phyloP scores from a whole-genome alignment of 345 rosid species.

The Gossypium rotundifolium region DNA sequence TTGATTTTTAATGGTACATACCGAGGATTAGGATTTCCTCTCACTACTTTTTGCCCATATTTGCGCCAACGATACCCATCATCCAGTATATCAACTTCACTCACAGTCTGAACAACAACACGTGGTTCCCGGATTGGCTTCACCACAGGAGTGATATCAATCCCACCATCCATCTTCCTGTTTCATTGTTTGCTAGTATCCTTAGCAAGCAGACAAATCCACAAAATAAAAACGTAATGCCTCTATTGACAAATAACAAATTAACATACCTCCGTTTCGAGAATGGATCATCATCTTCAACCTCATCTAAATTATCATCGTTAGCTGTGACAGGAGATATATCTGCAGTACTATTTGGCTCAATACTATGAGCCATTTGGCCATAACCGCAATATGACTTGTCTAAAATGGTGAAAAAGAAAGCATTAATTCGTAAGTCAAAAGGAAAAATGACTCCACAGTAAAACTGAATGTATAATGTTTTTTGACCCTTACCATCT shows the following conservation, averaged over 20 bases:
- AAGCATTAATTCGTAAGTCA: not conserved
- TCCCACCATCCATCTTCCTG: slow-evolving; percentile 79
- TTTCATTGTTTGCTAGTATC: slow-evolving; percentile 21
- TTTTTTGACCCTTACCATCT: slow-evolving; percentile 49
- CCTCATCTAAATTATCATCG: slow-evolving; percentile 60
- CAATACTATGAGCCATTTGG: slow-evolving; percentile 38
- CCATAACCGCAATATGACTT: slow-evolving; percentile 49
- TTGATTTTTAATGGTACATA: slow-evolving; percentile 17
- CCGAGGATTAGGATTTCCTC: slow-evolving; percentile 99
- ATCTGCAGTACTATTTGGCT: slow-evolving; percentile 47
- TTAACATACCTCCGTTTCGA: slow-evolving; percentile 68
- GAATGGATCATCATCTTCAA: slow-evolving; percentile 70
- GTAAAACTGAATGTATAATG: not conserved
- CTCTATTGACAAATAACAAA: slow-evolving; percentile 11
- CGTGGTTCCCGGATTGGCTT: slow-evolving; percentile 98
- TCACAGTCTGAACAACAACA: slow-evolving; percentile 92
- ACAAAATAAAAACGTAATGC: slow-evolving; percentile 9
- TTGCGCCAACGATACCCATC: slow-evolving; percentile 99
- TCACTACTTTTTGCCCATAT: slow-evolving; percentile 98
- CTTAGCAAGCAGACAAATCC: slow-evolving; percentile 16
- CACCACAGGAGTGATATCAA: slow-evolving; percentile 81
- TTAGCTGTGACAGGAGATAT: slow-evolving; percentile 45
- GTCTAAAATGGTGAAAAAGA: slow-evolving; percentile 31
- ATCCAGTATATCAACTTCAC: slow-evolving; percentile 96
- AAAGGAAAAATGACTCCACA: not conserved